Conservation (phyloP, 2,329 filamentous ascomycete genomes). For the Cytospora paraplurivora region DNA sequence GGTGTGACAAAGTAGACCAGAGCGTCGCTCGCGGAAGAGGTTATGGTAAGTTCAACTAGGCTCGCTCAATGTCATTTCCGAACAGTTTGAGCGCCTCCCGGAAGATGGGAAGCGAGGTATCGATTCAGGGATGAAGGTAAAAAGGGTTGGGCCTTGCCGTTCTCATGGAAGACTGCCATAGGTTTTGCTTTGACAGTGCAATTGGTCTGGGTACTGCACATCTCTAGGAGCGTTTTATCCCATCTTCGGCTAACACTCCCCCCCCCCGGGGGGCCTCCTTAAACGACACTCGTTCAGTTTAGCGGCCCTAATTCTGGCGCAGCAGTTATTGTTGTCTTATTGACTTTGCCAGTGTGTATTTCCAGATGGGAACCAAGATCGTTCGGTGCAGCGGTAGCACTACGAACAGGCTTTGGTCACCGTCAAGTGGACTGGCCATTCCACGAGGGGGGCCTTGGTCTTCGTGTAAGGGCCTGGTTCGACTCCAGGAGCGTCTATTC, state of each 20-base stretch:
- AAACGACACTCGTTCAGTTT: too few relatives aligned
- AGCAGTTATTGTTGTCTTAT: too few relatives aligned
- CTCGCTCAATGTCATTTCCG: not conserved
- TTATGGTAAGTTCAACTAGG: not conserved
- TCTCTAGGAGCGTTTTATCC: not conserved
- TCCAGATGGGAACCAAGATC: not conserved
- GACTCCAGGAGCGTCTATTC: not conserved
- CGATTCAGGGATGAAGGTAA: not conserved
- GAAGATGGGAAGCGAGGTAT: not conserved
- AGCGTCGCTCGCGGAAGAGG: not conserved
- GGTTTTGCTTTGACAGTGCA: not conserved
- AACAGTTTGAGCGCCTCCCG: not conserved
- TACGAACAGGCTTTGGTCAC: not conserved
- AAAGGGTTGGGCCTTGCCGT: not conserved
- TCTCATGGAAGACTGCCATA: not conserved
- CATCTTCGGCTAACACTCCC: not conserved
- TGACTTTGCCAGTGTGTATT: too few relatives aligned
- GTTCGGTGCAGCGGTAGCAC: conserved; percentile 1
- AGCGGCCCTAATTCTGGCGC: too few relatives aligned
- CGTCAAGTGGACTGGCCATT: not conserved
- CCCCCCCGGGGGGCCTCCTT: not conserved
- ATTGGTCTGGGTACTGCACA: not conserved
- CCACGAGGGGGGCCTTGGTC: not conserved
- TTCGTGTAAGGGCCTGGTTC: not conserved
- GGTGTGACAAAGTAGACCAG: too few relatives aligned